phyloP scores from a whole-genome alignment of 805 yeast species.

The Candida ipomoeae region DNA sequence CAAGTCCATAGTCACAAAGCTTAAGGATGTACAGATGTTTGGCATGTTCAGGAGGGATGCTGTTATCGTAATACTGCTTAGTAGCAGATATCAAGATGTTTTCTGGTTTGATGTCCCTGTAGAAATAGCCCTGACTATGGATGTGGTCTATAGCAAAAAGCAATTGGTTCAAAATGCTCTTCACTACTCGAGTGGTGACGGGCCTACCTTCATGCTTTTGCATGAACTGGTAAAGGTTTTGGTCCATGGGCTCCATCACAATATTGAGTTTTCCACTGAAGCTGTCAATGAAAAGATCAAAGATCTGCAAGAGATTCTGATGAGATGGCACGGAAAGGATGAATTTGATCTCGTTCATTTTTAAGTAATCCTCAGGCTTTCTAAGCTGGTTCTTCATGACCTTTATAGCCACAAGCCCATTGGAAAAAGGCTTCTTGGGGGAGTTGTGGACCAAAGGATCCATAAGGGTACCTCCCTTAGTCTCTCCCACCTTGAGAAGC shows the following conservation, averaged over 20 bases:
- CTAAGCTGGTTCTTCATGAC: conserved; percentile 52
- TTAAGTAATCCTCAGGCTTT: conserved; percentile 24
- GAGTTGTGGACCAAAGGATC: conserved; percentile 31
- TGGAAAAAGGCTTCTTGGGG: conserved; percentile 17
- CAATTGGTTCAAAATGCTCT: conserved; percentile 66
- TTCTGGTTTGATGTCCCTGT: conserved; percentile 93
- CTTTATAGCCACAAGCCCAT: conserved; percentile 68
- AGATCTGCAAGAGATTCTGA: conserved; percentile 64
- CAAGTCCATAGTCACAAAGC: conserved; percentile 77
- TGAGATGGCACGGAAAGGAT: conserved; percentile 68
- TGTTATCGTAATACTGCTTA: conserved; percentile 46
- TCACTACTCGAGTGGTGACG: conserved; percentile 57
- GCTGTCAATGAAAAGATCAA: conserved; percentile 76
- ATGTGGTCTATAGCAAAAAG: conserved; percentile 78
- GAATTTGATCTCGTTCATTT: conserved; percentile 63
- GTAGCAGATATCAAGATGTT: conserved; percentile 71
- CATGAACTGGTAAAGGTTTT: conserved; percentile 75
- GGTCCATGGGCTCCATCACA: conserved; percentile 86
- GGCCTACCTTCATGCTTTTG: conserved; percentile 49
- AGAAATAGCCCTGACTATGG: conserved; percentile 65
- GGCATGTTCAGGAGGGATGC: conserved; percentile 38
- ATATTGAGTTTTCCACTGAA: conserved; percentile 60
- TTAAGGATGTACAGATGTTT: conserved; percentile 57
- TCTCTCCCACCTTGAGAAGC: conserved; percentile 16
- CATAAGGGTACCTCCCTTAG: conserved; percentile 46